Percentiles rank a stretch among this genome's conserved stretches.
These are phyloP conservation scores for Aspergillus hancockii DNA, from an alignment of 495 filamentous ascomycete species.

Conservation along the genomic window DNA sequence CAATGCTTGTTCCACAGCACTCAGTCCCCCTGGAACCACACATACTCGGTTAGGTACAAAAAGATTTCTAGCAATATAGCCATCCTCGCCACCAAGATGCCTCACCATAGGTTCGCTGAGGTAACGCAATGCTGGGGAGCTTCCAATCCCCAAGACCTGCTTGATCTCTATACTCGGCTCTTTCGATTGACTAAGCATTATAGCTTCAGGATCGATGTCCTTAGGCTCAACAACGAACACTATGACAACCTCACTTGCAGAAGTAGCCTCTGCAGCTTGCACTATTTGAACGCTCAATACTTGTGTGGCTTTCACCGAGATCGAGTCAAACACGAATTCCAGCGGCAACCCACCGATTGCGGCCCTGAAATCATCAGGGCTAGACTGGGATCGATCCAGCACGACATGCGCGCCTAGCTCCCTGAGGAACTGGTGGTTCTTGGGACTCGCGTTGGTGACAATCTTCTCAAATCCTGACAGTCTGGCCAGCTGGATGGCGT, in stretches of 20 bases:
- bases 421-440: slow-evolving; percentile 44
- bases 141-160: slow-evolving; percentile 20
- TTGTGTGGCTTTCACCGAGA: slow-evolving; percentile 19
- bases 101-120: slow-evolving; percentile 23
- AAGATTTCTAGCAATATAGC: slow-evolving; percentile 19
- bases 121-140: slow-evolving; percentile 18
- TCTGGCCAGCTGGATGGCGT: slow-evolving; percentile 44
- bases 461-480: slow-evolving; percentile 43
- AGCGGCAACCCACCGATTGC: slow-evolving; percentile 16
- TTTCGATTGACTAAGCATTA: slow-evolving; percentile 12
- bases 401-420: slow-evolving; percentile 41
- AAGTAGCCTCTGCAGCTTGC: background rate
- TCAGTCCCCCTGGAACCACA: slow-evolving; percentile 19
- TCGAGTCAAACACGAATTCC: slow-evolving; percentile 21
- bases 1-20: slow-evolving; percentile 22
- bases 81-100: slow-evolving; percentile 21
- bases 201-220: slow-evolving; percentile 13
- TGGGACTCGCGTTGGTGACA: slow-evolving; percentile 45
- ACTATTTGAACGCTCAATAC: slow-evolving; percentile 18
- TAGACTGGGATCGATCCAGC: slow-evolving; percentile 17
- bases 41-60: slow-evolving; percentile 21
- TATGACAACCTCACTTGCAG: slow-evolving; percentile 9
- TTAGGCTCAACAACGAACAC: slow-evolving; percentile 4
- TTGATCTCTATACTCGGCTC: slow-evolving; percentile 17
- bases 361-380: slow-evolving; percentile 6